These are phyloP conservation scores for Paracoccidioides brasiliensis DNA, from an alignment of 2,329 filamentous ascomycete genomes.

Conservation along the genomic window DNA sequence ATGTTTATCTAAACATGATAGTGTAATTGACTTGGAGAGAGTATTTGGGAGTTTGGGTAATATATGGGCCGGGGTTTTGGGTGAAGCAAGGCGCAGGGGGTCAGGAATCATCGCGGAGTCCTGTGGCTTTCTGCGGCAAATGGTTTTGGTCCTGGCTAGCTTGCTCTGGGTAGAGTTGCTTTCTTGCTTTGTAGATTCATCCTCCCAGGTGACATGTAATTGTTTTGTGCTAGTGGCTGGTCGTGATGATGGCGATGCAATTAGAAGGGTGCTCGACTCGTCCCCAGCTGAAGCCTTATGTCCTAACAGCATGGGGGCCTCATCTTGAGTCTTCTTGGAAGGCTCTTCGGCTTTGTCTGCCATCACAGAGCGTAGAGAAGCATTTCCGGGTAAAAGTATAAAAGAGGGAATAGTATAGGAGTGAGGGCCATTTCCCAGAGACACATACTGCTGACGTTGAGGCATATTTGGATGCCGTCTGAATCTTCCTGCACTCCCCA, in stretches of 20 bases:
- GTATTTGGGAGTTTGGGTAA: constrained; percentile 11
- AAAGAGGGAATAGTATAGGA: constrained; percentile 5
- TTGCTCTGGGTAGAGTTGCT: neutral
- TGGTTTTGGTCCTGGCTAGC: neutral
- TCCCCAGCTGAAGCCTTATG: neutral
- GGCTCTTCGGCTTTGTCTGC: neutral
- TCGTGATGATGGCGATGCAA: too few relatives aligned
- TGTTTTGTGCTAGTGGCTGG: neutral
- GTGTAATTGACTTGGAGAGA: constrained; percentile 7
- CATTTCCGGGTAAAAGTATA: neutral
- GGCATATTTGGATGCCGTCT: constrained; percentile 1
- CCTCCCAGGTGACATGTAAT: neutral
- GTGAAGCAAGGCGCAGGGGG: constrained; percentile 10
- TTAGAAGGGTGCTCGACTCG: neutral
- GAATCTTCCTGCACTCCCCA: constrained; percentile 6
- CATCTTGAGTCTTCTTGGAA: neutral
- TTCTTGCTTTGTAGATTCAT: neutral
- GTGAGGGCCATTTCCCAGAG: constrained; percentile 3
- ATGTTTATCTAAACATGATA: constrained; percentile 5
- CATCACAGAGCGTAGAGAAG: neutral
- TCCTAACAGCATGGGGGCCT: neutral
- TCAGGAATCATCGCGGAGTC: constrained; percentile 6
- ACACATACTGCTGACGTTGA: constrained; percentile 24
- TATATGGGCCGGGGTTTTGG: constrained; percentile 8
- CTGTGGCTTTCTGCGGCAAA: neutral